These are phyloP conservation scores for Cladorrhinum sp. DNA, from an alignment of 2,329 filamentous ascomycete genomes.

Conservation along the genomic window DNA sequence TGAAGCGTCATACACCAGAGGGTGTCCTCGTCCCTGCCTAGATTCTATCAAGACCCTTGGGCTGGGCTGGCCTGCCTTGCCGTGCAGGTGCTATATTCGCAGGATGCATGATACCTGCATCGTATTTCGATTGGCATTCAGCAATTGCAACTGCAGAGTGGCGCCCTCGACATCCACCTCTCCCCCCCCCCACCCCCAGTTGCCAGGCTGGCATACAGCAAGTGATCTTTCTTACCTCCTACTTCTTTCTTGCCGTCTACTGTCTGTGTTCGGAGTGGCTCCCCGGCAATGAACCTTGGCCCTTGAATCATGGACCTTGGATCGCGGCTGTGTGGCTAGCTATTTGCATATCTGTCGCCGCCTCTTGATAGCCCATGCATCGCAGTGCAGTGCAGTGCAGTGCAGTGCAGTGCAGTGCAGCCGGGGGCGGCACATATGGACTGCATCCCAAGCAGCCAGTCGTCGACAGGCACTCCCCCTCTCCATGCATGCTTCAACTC, in stretches of 20 bases:
- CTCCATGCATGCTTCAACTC: neutral
- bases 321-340: neutral
- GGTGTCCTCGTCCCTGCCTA: neutral
- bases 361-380: too few species aligned
- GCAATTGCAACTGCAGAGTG: slow-evolving; percentile 7
- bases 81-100: slow-evolving; percentile 22
- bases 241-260: too few species aligned
- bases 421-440: neutral
- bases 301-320: neutral
- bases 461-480: neutral
- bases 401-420: neutral
- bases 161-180: neutral
- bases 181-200: neutral
- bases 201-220: neutral
- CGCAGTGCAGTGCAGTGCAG: neutral
- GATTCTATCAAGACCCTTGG: slow-evolving; percentile 20
- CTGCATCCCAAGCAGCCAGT: neutral
- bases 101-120: slow-evolving; percentile 23
- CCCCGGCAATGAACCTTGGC: neutral
- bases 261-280: neutral
- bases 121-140: slow-evolving; percentile 17
- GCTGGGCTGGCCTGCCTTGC: slow-evolving; percentile 15
- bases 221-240: neutral
- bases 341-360: neutral
- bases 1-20: too few species aligned